Evolutionary conservation across 169 alveolate species (phyloP).

Genomic region (Plasmodium relictum): DNA sequence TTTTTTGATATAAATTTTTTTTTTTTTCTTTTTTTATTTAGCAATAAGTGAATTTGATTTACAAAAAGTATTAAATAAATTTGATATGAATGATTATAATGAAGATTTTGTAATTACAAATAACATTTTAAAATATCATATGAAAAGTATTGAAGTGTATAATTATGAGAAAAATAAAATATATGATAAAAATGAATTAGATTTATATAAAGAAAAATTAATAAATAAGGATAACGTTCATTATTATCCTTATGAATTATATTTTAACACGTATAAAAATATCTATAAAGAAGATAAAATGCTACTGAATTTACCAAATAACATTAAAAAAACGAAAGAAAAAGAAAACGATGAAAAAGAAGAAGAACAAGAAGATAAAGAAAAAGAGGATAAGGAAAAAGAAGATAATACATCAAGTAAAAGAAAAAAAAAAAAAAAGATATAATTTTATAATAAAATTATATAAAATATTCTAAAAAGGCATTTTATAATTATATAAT

Average conservation of each 20-base stretch:
- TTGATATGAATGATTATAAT: slow-evolving; percentile 61
- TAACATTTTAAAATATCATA: slow-evolving; percentile 62
- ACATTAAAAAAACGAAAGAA: slow-evolving; percentile 21
- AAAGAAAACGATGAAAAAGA: slow-evolving; percentile 60
- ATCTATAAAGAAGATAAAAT: slow-evolving; percentile 68
- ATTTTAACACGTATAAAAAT: slow-evolving; percentile 73
- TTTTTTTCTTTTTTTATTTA: background rate
- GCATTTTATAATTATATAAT: too few relatives aligned
- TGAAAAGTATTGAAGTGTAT: slow-evolving; percentile 67
- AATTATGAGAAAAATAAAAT: slow-evolving; percentile 63
- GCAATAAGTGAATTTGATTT: slow-evolving; percentile 33
- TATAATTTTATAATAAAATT: background rate
- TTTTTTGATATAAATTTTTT: background rate
- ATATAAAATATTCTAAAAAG: too few relatives aligned
- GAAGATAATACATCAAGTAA: slow-evolving; percentile 56
- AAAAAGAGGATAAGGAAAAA: slow-evolving; percentile 26
- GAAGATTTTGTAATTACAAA: slow-evolving; percentile 74
- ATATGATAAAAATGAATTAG: slow-evolving; percentile 60
- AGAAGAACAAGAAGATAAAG: slow-evolving; percentile 8
- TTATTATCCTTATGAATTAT: slow-evolving; percentile 72
- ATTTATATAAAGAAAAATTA: slow-evolving; percentile 54
- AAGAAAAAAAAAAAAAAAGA: slow-evolving; percentile 3
- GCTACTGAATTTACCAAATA: slow-evolving; percentile 63
- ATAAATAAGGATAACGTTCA: slow-evolving; percentile 56
- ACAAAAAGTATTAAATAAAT: slow-evolving; percentile 24